phyloP scores from a whole-genome alignment of 2,329 filamentous ascomycete species.

The Rutstroemia sydowiana region DNA sequence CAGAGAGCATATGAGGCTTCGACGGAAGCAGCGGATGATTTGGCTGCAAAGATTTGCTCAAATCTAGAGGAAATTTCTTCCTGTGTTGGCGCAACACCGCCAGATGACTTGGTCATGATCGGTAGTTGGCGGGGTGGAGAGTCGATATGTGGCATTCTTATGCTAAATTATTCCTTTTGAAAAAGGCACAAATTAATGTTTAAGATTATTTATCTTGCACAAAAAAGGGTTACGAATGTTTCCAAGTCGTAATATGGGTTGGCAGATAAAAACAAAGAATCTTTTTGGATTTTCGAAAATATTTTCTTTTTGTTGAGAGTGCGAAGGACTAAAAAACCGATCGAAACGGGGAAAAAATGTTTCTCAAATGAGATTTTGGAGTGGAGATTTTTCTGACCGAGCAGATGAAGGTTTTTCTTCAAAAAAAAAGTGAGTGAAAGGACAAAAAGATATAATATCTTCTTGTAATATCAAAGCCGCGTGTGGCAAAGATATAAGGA shows the following conservation, averaged over 20 bases:
- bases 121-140: conserved; percentile 35
- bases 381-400: conserved; percentile 24
- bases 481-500: conserved; percentile 23
- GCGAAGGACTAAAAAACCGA: conserved; percentile 13
- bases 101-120: conserved; percentile 39
- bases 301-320: conserved; percentile 21
- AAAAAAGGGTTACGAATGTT: background rate
- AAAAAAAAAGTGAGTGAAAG: background rate
- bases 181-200: conserved; percentile 12
- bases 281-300: conserved; percentile 17
- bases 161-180: conserved; percentile 20
- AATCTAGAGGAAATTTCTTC: conserved; percentile 60
- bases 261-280: background rate
- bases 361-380: conserved; percentile 13
- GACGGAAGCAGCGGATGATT: conserved; percentile 47
- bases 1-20: conserved; percentile 59
- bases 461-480: conserved; percentile 26
- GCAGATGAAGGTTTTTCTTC: conserved; percentile 14
- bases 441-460: conserved; percentile 11
- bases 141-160: conserved; percentile 41
- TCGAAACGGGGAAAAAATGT: conserved; percentile 10
- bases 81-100: conserved; percentile 43
- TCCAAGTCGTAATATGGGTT: conserved; percentile 12
- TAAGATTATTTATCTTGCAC: conserved; percentile 10
- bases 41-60: conserved; percentile 55